These are phyloP conservation scores for Zygotorulaspora florentina DNA, from an alignment of 805 yeast genomes.

Conservation along the genomic window DNA sequence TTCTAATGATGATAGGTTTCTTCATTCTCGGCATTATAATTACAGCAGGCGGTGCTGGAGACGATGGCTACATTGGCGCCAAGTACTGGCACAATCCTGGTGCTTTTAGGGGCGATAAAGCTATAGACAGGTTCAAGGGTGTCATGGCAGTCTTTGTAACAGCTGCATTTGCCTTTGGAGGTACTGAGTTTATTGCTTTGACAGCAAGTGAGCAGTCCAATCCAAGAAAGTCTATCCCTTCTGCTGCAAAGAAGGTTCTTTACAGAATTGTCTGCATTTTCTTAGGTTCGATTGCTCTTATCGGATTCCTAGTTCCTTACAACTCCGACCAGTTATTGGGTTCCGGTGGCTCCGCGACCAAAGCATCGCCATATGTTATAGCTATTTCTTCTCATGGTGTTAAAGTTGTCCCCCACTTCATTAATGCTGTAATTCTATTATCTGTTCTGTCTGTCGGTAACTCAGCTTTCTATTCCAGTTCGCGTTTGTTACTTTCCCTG, in stretches of 20 bases:
- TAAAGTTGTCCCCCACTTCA: constrained; percentile 54
- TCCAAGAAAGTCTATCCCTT: constrained; percentile 58
- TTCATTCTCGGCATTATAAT: constrained; percentile 55
- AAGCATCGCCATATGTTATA: constrained; percentile 72
- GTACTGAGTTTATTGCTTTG: constrained; percentile 61
- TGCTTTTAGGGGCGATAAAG: constrained; percentile 46
- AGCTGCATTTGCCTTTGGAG: constrained; percentile 65
- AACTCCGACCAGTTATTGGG: constrained; percentile 48
- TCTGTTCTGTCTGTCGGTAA: constrained; percentile 58
- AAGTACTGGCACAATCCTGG: constrained; percentile 61
- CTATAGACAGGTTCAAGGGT: constrained; percentile 51
- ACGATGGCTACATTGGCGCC: constrained; percentile 52
- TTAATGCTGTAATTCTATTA: constrained; percentile 60
- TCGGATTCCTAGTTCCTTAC: constrained; percentile 61
- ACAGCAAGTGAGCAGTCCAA: constrained; percentile 69
- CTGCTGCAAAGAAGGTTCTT: constrained; percentile 66
- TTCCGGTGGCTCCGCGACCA: constrained; percentile 44
- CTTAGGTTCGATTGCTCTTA: constrained; percentile 46
- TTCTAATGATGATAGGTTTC: constrained; percentile 55
- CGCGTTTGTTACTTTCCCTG: constrained; percentile 50
- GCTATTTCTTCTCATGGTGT: constrained; percentile 57
- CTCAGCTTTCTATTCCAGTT: constrained; percentile 49
- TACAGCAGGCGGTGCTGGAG: constrained; percentile 54
- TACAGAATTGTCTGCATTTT: constrained; percentile 62
- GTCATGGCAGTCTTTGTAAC: constrained; percentile 59